Conservation (phyloP, 2,329 filamentous ascomycete genomes). For the Colletotrichum abscissum region DNA sequence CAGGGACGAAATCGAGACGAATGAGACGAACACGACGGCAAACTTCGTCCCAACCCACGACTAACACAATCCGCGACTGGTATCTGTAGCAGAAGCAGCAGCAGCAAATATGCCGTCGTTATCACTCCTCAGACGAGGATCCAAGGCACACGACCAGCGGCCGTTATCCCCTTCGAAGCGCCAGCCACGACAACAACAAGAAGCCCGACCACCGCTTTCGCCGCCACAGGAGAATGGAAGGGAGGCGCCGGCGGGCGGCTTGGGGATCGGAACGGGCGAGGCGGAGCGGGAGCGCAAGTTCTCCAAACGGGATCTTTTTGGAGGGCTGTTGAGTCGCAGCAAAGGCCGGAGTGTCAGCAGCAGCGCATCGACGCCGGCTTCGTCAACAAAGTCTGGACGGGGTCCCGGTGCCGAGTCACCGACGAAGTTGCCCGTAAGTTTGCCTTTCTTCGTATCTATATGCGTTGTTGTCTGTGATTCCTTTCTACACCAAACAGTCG, state of each 20-base stretch:
- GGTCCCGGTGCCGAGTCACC: constrained; percentile 30
- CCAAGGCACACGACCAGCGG: constrained; percentile 37
- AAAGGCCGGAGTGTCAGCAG: constrained; percentile 31
- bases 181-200: constrained; percentile 14
- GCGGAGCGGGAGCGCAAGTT: constrained; percentile 38
- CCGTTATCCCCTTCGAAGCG: constrained; percentile 3
- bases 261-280: constrained; percentile 17
- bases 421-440: constrained; percentile 30
- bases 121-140: constrained; percentile 43
- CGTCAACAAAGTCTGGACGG: constrained; percentile 14
- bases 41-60: constrained; percentile 2
- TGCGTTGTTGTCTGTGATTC: not conserved
- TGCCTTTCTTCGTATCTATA: not conserved
- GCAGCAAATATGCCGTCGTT: constrained; percentile 45
- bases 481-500: not conserved
- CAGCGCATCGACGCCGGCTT: constrained; percentile 11
- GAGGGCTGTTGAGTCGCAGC: constrained; percentile 43
- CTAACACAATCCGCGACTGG: constrained; percentile 3
- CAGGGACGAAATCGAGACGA: constrained; percentile 5
- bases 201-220: not conserved
- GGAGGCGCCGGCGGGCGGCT: constrained; percentile 3
- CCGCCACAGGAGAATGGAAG: constrained; percentile 8
- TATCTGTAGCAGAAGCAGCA: not conserved
- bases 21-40: constrained; percentile 23
- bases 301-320: constrained; percentile 47